Evolutionary conservation across 2,329 filamentous ascomycete genomes (phyloP), one percentile per base, ranked within the genome.

Genomic region (Sporothrix dimorphospora): DNA sequence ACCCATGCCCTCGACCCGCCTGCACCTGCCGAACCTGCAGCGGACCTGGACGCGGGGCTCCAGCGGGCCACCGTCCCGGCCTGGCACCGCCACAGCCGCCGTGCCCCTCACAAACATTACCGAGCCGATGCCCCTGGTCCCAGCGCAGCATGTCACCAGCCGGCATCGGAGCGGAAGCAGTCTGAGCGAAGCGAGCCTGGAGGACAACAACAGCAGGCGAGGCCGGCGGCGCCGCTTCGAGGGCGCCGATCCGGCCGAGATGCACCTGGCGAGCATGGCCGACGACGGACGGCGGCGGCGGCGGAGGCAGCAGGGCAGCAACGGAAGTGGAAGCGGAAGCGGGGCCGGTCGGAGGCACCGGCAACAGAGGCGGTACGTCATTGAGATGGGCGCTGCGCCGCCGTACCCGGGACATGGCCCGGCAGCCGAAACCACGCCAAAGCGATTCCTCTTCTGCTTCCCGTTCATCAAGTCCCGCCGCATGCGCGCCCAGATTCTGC

Each of bases 401-500:
- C 67, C 47, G 3, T 51, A 45, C 38, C 53, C 66, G 1, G 55
- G 55, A 34, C 55, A 30, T 5, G 59, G 65, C 1, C 19, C 42
- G 9, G 19, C 65, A 45, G 40, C 24, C 11, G 19, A 45, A 45
- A 45, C 21, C 27, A 42, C n/a, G n/a, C 71, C 55, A 4, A 84
- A 82, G 66, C 80, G 79, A 16, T 88, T 88, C 72, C 75, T 89
- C 4, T 85, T 85, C 71, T 89, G 87, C 77, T 83, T 88, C 71
- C 86, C 88, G 3, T 85, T 85, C 81, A 79, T 90, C 69, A 84
- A 84, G 77, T 89, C 88, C 55, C 80, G 81, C 65, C 83, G 82
- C 69, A 82, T 88, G 73, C 85, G 88, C 49, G 79, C 82, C 49
- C 87, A 89, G 75, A 84, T 90, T 51, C 77, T 91, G 71, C 85